phyloP scores from a whole-genome alignment of 495 filamentous ascomycete species.

The Tetracladium marchalianum region DNA sequence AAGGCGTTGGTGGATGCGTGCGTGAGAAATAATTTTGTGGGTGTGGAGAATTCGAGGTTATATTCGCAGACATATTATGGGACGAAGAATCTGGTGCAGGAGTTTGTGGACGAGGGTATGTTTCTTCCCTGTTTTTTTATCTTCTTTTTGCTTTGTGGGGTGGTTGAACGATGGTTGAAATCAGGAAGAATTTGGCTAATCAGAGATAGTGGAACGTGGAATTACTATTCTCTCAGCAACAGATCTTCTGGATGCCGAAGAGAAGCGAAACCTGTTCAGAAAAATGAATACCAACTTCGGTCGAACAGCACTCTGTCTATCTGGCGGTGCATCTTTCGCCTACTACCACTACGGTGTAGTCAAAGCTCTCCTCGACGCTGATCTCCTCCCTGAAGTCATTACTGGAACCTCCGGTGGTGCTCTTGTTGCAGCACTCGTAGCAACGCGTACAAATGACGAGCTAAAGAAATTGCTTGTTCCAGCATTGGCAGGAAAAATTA shows the following conservation, averaged over 20 bases:
- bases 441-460: constrained; percentile 86
- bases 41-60: constrained; percentile 85
- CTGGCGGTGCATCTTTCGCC: constrained; percentile 90
- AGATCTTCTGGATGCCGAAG: constrained; percentile 51
- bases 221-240: constrained; percentile 59
- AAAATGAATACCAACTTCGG: constrained; percentile 85
- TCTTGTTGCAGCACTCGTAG: constrained; percentile 77
- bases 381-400: constrained; percentile 82
- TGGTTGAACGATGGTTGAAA: background rate
- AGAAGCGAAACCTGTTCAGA: constrained; percentile 79
- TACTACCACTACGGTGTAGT: constrained; percentile 96
- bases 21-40: constrained; percentile 94
- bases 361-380: constrained; percentile 80
- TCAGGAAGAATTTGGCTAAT: constrained; percentile 14
- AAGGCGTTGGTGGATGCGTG: constrained; percentile 72
- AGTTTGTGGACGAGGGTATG: constrained; percentile 73
- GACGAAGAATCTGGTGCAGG: constrained; percentile 85
- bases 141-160: background rate
- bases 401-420: constrained; percentile 94
- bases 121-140: background rate
- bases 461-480: constrained; percentile 77
- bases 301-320: constrained; percentile 83
- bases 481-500: constrained; percentile 73
- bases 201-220: constrained; percentile 39
- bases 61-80: constrained; percentile 97